These are phyloP conservation scores for Euryodendron excelsum DNA, from an alignment of 148 eudicot genomes.

Conservation along the genomic window DNA sequence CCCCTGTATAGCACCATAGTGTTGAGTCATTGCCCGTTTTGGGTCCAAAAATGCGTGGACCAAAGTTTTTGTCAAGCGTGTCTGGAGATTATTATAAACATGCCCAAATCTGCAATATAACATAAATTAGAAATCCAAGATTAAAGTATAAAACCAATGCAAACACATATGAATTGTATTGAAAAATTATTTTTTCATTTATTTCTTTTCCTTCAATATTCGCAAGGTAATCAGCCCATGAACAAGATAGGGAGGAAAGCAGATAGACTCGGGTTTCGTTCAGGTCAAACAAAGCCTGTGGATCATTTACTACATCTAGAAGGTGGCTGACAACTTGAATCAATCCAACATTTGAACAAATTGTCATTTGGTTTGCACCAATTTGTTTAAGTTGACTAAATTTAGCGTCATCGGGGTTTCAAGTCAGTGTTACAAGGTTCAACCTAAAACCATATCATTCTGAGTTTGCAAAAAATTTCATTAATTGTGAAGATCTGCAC, in stretches of 20 bases:
- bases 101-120: constrained; percentile 57
- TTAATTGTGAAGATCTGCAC: not conserved
- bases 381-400: not conserved
- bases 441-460: not conserved
- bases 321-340: not conserved
- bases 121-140: not conserved
- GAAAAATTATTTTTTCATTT: not conserved
- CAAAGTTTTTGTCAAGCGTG: constrained; percentile 74
- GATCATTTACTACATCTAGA: not conserved
- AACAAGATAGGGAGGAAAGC: not conserved
- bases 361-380: not conserved
- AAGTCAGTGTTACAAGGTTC: not conserved
- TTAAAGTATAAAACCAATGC: not conserved
- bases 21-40: constrained; percentile 68
- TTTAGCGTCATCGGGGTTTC: not conserved
- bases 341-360: constrained; percentile 6
- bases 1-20: constrained; percentile 84
- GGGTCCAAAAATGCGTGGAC: constrained; percentile 74
- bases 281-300: not conserved
- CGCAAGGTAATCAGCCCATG: not conserved
- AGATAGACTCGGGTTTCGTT: not conserved
- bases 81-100: constrained; percentile 65
- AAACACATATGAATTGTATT: not conserved
- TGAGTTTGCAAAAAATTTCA: not conserved
- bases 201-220: not conserved